phyloP scores from a whole-genome alignment of 1,284 basidiomycete species.

The Xerocomus minutiporus region DNA sequence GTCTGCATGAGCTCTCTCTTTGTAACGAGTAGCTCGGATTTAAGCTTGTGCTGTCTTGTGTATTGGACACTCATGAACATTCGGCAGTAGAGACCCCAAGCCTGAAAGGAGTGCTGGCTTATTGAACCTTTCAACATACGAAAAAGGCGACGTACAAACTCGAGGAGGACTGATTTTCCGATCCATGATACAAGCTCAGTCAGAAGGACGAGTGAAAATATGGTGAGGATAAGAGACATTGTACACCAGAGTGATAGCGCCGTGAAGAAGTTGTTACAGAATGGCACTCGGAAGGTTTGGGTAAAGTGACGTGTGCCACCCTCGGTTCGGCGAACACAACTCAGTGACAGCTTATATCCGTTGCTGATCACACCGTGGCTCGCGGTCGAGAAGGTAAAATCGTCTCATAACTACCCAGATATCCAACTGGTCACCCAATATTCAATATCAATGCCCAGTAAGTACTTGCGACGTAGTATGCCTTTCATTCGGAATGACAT shows the following conservation, averaged over 20 bases:
- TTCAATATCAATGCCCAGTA: no score
- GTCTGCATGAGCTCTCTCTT: slow-evolving; percentile 88
- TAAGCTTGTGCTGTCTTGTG: slow-evolving; percentile 62
- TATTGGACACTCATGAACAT: slow-evolving; percentile 57
- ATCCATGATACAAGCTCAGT: slow-evolving; percentile 85
- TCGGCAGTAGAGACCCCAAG: slow-evolving; percentile 64
- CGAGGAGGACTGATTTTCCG: slow-evolving; percentile 76
- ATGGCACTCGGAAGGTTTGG: background rate
- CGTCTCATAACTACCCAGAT: no score
- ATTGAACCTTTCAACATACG: background rate
- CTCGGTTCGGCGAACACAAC: no score
- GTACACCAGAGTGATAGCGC: slow-evolving; percentile 1
- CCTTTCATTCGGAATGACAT: background rate
- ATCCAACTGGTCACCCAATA: no score
- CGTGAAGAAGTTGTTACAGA: no score
- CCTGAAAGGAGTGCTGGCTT: slow-evolving; percentile 38
- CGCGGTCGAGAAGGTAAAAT: no score
- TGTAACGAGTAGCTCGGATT: slow-evolving; percentile 69
- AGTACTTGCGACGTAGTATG: no score
- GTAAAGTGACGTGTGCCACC: background rate
- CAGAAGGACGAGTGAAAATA: slow-evolving; percentile 77
- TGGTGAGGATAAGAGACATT: slow-evolving; percentile 76
- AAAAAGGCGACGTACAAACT: slow-evolving; percentile 53
- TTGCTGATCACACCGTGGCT: no score
- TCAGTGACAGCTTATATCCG: no score